Evolutionary conservation across 257 asterid species (phyloP).

Genomic region (Nicotiana noctiflora): DNA sequence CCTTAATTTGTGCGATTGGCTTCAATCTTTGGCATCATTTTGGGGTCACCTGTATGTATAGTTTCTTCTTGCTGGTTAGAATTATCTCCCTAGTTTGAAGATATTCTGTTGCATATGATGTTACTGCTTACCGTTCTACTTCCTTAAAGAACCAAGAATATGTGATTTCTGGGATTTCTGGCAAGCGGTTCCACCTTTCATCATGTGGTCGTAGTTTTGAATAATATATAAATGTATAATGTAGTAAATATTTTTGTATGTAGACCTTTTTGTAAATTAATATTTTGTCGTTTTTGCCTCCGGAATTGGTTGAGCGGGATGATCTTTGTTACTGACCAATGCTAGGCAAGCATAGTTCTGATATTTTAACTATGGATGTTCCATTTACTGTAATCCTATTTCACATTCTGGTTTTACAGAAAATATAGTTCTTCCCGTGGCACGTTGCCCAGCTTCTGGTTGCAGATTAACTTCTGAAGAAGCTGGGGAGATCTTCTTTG

Average conservation of each 20-base stretch:
- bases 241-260: background rate
- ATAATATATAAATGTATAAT: background rate
- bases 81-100: constrained; percentile 19
- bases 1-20: constrained; percentile 98
- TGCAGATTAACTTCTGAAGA: constrained; percentile 42
- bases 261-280: background rate
- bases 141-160: background rate
- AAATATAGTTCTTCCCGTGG: constrained; percentile 44
- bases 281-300: background rate
- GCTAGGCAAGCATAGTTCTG: background rate
- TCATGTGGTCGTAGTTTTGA: background rate
- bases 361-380: background rate
- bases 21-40: constrained; percentile 97
- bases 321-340: background rate
- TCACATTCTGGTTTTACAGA: constrained; percentile 26
- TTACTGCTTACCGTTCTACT: constrained; percentile 7
- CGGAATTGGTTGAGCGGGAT: background rate
- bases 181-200: background rate
- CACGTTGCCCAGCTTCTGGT: constrained; percentile 48
- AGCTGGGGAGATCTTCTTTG: constrained; percentile 29
- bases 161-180: background rate
- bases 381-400: background rate
- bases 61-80: constrained; percentile 16
- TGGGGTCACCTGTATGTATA: constrained; percentile 99
- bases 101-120: constrained; percentile 4